Evolutionary conservation across 495 filamentous ascomycete genomes (phyloP), one percentile per base, ranked within the genome.

Genomic region (Penicillium riverlandense): DNA sequence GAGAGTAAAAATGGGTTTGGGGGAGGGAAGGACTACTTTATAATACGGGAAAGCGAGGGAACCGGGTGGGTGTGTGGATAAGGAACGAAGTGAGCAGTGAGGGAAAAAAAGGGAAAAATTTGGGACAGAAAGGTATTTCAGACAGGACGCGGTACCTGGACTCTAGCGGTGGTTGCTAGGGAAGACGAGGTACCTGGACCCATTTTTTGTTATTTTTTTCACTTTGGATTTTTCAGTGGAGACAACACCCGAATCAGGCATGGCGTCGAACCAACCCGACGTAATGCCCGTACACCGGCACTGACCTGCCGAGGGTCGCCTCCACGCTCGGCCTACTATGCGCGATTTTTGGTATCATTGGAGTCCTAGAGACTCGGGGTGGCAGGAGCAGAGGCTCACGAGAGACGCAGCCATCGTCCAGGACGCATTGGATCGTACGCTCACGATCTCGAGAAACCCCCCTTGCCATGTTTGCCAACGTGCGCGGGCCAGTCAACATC

Each of bases 21-120:
- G 60, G 43, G 48, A 51, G 49, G 50, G 46, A 63, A 45, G 59
- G 54, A 54, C 53, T 54, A 57, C 53, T 54, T 64, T 66, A 66
- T 61, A 56, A 57, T 66, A 48, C 38, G 47, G 35, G 43, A 43
- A 49, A 48, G 44, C 57, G 58, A 48, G 47, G 51, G 57, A 54
- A 50, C 38, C 46, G 51, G 54, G 57, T 55, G 55, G 44, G 49
- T 49, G 33, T 43, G 56, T 59, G 57, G 57, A 55, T 61, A 52
- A 54, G 32, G 44, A 41, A 34, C 30, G 38, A 43, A 41, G 34
- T 16, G 38, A 43, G 40, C 35, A 53, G 48, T 47, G 49, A 57
- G 54, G 51, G 44, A 53, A 41, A 42, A 54, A 40, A 43, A 47
- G 35, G 45, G 43, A 35, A 31, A 39, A 35, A 22, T 33, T 31